A percentile compares a stretch with the other conserved stretches of the same genome.
Conservation (phyloP, 441 rosid genomes). For the Omphalea diandra region DNA sequence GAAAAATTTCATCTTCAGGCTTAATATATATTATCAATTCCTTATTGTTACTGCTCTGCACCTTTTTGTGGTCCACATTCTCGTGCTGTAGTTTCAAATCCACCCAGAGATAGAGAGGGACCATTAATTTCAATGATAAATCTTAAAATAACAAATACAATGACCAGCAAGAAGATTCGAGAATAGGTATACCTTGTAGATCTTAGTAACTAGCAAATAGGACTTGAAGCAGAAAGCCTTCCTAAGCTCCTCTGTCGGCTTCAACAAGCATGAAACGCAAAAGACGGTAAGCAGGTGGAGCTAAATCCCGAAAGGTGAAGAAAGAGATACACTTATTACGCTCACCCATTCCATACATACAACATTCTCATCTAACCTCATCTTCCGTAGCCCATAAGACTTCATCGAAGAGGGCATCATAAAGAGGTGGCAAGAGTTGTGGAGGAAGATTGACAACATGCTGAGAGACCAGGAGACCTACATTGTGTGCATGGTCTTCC, state of each 20-base stretch:
- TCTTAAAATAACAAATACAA: slow-evolving; percentile 6
- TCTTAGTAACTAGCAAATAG: slow-evolving; percentile 61
- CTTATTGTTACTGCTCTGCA: slow-evolving; percentile 29
- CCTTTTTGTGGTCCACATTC: slow-evolving; percentile 37
- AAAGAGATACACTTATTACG: slow-evolving; percentile 17
- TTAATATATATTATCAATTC: slow-evolving; percentile 59
- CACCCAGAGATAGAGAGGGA: not conserved
- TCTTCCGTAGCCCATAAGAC: slow-evolving; percentile 83
- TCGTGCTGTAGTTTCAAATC: slow-evolving; percentile 45
- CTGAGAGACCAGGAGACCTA: slow-evolving; percentile 84
- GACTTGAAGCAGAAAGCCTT: slow-evolving; percentile 59
- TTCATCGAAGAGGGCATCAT: slow-evolving; percentile 82
- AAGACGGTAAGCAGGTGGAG: slow-evolving; percentile 8
- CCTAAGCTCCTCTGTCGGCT: slow-evolving; percentile 72
- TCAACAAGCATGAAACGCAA: slow-evolving; percentile 33
- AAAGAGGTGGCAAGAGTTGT: slow-evolving; percentile 80
- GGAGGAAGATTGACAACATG: slow-evolving; percentile 83
- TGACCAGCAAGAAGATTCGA: not conserved
- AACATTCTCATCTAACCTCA: slow-evolving; percentile 57
- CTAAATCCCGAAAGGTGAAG: not conserved
- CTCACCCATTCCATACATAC: slow-evolving; percentile 23
- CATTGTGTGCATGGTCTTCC: slow-evolving; percentile 46
- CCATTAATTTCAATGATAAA: not conserved
- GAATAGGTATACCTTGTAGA: slow-evolving; percentile 60
- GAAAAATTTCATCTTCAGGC: slow-evolving; percentile 84